phyloP scores from a whole-genome alignment of 1,139 yeast species.

The Yamadazyma taylorii region DNA sequence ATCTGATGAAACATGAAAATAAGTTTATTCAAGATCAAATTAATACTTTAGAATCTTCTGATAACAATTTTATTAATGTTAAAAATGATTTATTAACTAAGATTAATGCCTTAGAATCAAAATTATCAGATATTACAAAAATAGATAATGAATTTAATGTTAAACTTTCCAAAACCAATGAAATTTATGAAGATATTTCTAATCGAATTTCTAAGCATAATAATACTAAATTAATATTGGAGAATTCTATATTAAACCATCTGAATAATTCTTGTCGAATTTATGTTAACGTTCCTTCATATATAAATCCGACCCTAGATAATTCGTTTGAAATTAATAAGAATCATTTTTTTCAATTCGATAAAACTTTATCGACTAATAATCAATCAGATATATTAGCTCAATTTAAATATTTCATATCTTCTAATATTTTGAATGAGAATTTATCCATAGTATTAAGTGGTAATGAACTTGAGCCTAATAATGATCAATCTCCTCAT shows the following conservation, averaged over 20 bases:
- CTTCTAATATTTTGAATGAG: slow-evolving; percentile 7
- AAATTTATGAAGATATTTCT: slow-evolving; percentile 13
- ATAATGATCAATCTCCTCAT: no score
- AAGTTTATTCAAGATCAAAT: slow-evolving; percentile 2
- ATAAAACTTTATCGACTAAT: slow-evolving; percentile 19
- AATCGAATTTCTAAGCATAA: slow-evolving; percentile 24
- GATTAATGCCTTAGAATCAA: slow-evolving; percentile 11
- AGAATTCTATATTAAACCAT: slow-evolving; percentile 53
- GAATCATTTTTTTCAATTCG: slow-evolving; percentile 17
- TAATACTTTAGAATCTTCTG: slow-evolving; percentile 4
- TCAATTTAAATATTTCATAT: slow-evolving; percentile 11
- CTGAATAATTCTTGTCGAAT: slow-evolving; percentile 36
- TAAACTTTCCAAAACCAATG: slow-evolving; percentile 9
- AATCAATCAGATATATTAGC: slow-evolving; percentile 7
- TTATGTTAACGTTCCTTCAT: slow-evolving; percentile 20
- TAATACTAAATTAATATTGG: slow-evolving; percentile 40
- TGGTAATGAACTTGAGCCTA: slow-evolving; percentile 11
- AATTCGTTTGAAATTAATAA: slow-evolving; percentile 4
- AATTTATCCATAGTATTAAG: slow-evolving; percentile 10
- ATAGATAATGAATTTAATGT: slow-evolving; percentile 7
- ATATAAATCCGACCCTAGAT: background rate
- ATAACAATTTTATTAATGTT: slow-evolving; percentile 7
- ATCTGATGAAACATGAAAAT: slow-evolving; percentile 3
- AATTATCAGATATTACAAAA: slow-evolving; percentile 11
- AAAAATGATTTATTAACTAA: slow-evolving; percentile 8